Percentiles rank a stretch among this genome's conserved stretches.
Conservation (phyloP, 164 flowering plant genomes). For the Aristolochia fimbriata region DNA sequence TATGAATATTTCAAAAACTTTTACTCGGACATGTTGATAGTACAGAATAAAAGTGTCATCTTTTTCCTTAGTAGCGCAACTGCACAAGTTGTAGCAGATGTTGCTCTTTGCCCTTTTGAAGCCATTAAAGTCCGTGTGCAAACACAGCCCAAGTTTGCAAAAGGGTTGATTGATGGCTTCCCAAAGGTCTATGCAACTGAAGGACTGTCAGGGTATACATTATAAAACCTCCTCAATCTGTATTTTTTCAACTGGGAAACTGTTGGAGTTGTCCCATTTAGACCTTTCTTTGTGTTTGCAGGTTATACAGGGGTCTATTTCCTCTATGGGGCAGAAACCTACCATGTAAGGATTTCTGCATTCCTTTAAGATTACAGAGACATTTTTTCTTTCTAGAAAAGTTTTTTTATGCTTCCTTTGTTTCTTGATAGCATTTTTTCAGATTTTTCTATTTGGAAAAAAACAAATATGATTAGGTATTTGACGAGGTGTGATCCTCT, state of each 20-base stretch:
- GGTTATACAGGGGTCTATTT: constrained; percentile 1
- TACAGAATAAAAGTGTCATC: constrained; percentile 39
- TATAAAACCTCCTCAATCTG: neutral
- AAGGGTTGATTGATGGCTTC: constrained; percentile 81
- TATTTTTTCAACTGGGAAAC: neutral
- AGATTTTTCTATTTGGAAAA: neutral
- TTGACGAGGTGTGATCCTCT: neutral
- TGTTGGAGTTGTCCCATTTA: neutral
- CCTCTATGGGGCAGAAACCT: constrained; percentile 4
- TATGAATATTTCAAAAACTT: constrained; percentile 82
- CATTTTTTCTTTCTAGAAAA: no score
- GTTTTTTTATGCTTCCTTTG: neutral
- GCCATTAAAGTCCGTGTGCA: constrained; percentile 88
- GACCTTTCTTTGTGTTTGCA: neutral
- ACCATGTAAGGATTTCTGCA: neutral
- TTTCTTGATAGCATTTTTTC: neutral
- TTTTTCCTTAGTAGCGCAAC: constrained; percentile 83
- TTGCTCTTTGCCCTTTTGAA: constrained; percentile 88
- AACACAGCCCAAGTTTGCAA: constrained; percentile 60
- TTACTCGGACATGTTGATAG: constrained; percentile 48
- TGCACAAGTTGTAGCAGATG: constrained; percentile 79
- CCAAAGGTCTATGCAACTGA: constrained; percentile 70
- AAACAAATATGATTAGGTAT: neutral
- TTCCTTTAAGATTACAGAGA: no score
- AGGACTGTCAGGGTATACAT: constrained; percentile 59